Evolutionary conservation across 2,329 filamentous ascomycete species (phyloP), one percentile per base, ranked within the genome.

Genomic region (Sphaceloma murrayae): DNA sequence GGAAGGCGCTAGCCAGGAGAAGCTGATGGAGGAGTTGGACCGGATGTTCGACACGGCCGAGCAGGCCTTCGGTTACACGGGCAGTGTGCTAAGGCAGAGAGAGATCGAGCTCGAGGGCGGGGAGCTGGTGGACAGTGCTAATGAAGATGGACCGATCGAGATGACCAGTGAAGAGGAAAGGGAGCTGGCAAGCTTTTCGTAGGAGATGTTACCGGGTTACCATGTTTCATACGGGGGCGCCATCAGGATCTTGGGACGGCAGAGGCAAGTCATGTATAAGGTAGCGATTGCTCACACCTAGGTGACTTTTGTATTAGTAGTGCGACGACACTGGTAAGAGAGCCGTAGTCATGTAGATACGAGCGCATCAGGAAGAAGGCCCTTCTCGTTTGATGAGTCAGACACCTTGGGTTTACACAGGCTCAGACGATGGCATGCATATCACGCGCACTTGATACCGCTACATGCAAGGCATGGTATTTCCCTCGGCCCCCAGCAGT

Each of bases 1-100:
- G 4, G 58, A 62, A 36, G 51, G 53, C n/a, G 55, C 55, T 5
- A 54, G 58, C 46, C 47, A 52, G 5, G 45, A 50, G 4, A 16
- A 59, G 3, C 38, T 62, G 31, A 49, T 52, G 13, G 49, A 50
- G 5, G 60, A 63, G 49, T 43, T 60, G 6, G 53, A 52, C 16
- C 55, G 56, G 7, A 44, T 56, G 34, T 48, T 62, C 19, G 52
- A 52, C 14, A 56, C 55, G 22, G 45, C 56, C 2, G 48, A 40
- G 13, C 40, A 40, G 4, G 48, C 47, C n/a, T 31, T 52, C 10
- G 44, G 39, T 6, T 44, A 46, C 22, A 48, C 46, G 14, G 36
- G 32, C 5, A 27, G 27, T 14, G 47, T 48, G 3, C 31, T 52
- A 16, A 32, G 21, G 6, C 47, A 30, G 24, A 26, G n/a, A 33